Evolutionary conservation across 176 grass and related monocot species (phyloP).

Genomic region (Oryza meyeriana): DNA sequence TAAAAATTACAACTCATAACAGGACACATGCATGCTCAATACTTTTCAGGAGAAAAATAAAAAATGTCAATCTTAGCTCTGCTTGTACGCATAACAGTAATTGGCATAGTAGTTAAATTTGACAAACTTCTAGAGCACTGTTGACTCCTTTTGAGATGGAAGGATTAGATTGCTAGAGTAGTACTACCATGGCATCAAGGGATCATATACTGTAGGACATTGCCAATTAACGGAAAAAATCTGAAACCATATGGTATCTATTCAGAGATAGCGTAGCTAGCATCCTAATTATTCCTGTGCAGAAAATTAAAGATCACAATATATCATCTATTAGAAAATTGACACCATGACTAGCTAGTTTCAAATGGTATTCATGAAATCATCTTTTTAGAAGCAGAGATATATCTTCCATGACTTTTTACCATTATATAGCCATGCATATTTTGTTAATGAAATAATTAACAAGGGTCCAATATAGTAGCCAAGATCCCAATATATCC

Average conservation of each 20-base stretch:
- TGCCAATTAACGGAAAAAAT: not conserved
- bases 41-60: too few species aligned
- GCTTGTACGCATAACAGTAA: too few species aligned
- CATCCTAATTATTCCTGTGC: constrained; percentile 26
- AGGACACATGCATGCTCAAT: too few species aligned
- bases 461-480: too few species aligned
- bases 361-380: not conserved
- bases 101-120: too few species aligned
- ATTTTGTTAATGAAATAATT: not conserved
- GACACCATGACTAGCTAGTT: not conserved
- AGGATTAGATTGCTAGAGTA: not conserved
- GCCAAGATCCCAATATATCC: too few species aligned
- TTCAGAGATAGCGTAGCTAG: not conserved
- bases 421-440: not conserved
- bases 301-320: too few species aligned
- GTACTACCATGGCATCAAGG: not conserved
- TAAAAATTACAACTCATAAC: too few species aligned
- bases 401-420: not conserved
- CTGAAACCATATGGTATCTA: not conserved
- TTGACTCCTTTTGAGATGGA: not conserved
- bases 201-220: not conserved
- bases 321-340: too few species aligned
- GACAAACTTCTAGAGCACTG: too few species aligned
- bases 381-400: too few species aligned
- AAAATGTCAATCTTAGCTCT: too few species aligned